A percentile compares a stretch with the other conserved stretches of the same genome.
phyloP scores from a whole-genome alignment of 2,329 filamentous ascomycete genomes.

The Ramularia endophylla region DNA sequence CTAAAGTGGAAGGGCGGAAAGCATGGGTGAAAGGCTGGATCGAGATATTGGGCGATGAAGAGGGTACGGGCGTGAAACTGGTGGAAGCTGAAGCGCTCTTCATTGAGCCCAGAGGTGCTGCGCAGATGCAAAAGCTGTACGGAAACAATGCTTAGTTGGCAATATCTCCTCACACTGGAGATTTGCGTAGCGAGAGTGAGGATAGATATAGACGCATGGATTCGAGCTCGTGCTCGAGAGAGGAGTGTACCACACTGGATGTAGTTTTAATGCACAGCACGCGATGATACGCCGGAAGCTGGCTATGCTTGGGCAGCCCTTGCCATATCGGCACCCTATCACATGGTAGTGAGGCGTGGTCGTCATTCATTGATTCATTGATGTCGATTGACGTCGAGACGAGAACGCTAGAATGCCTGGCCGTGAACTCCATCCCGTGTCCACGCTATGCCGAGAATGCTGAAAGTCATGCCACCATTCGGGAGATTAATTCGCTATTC shows the following conservation, averaged over 20 bases:
- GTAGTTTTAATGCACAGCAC: no score
- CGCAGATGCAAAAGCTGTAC: conserved; percentile 36
- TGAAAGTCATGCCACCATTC: not conserved
- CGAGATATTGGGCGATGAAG: conserved; percentile 61
- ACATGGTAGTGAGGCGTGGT: no score
- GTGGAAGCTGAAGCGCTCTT: conserved; percentile 84
- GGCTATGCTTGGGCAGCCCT: no score
- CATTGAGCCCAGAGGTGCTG: conserved; percentile 78
- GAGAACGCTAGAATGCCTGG: conserved; percentile 5
- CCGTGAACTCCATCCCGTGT: not conserved
- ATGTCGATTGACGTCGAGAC: conserved; percentile 1
- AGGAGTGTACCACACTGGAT: no score
- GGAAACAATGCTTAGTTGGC: conserved; percentile 4
- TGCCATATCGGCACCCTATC: no score
- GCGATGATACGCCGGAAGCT: no score
- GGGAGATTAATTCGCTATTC: not conserved
- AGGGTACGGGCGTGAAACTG: conserved; percentile 56
- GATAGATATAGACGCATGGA: conserved; percentile 5
- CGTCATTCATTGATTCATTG: conserved; percentile 5
- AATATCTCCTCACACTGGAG: conserved; percentile 3
- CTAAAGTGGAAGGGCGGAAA: conserved; percentile 84
- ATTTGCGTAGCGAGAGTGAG: not conserved
- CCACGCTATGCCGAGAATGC: conserved; percentile 10
- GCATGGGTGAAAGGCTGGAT: conserved; percentile 88
- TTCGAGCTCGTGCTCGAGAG: not conserved